Conservation (phyloP, 306 rosid species). For the Prunus mume region DNA sequence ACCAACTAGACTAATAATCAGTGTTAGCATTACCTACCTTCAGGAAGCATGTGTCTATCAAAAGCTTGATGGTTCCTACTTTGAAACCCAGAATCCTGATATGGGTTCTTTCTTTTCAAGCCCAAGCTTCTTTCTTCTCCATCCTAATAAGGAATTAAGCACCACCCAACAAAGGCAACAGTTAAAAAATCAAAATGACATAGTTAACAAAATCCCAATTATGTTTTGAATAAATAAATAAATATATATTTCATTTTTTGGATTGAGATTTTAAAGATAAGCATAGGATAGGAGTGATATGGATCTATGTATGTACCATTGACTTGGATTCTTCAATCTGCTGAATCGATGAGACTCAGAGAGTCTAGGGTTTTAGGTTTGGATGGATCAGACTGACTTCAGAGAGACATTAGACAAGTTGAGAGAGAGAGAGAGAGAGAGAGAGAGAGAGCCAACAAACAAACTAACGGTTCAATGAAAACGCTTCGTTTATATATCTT, state of each 20-base stretch:
- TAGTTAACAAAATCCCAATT: not conserved
- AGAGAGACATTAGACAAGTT: not conserved
- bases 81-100: conserved; percentile 1
- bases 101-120: not conserved
- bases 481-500: not conserved
- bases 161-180: not conserved
- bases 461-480: not conserved
- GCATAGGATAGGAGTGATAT: not conserved
- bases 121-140: conserved; percentile 1
- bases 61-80: conserved; percentile 4
- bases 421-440: not conserved
- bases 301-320: conserved; percentile 4
- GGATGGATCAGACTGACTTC: conserved; percentile 10
- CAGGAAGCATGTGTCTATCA: conserved; percentile 12
- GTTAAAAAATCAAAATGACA: not conserved
- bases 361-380: conserved; percentile 9
- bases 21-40: conserved; percentile 6
- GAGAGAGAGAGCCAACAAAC: not conserved
- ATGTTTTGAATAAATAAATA: not conserved
- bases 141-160: not conserved
- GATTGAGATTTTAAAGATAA: not conserved
- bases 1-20: not conserved
- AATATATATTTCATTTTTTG: not conserved
- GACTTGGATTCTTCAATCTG: not conserved
- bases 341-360: not conserved